Evolutionary conservation across 2,329 filamentous ascomycete genomes (phyloP).

Genomic region (Rutstroemia sp.): DNA sequence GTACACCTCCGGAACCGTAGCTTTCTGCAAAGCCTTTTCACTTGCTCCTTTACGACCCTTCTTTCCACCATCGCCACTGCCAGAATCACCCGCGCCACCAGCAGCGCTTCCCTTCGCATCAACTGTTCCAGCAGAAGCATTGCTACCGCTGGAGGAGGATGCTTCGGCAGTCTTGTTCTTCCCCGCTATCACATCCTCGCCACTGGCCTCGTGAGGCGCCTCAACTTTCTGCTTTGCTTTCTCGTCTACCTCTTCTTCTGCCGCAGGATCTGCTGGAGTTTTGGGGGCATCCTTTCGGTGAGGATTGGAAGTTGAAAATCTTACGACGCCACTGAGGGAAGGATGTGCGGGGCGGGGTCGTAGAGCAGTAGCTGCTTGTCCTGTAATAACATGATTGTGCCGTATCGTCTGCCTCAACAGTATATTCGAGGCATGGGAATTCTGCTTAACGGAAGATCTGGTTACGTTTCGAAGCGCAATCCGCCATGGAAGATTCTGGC

Average conservation of each 20-base stretch:
- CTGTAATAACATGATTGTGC: conserved; percentile 41
- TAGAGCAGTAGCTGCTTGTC: conserved; percentile 55
- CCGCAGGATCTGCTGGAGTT: conserved; percentile 33
- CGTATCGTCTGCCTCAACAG: conserved; percentile 19
- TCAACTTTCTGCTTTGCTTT: conserved; percentile 28
- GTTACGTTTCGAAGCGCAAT: conserved; percentile 36
- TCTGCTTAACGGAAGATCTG: conserved; percentile 13
- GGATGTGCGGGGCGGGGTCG: conserved; percentile 51
- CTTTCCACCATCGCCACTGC: conserved; percentile 53
- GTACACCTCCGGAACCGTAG: conserved; percentile 87
- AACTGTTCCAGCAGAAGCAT: conserved; percentile 22
- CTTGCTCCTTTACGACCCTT: conserved; percentile 59
- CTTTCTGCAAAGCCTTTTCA: conserved; percentile 79
- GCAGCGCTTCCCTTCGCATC: conserved; percentile 25
- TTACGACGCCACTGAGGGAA: conserved; percentile 34
- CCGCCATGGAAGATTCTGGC: conserved; percentile 59
- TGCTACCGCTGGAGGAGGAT: conserved; percentile 17
- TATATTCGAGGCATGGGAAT: conserved; percentile 14
- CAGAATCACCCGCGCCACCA: conserved; percentile 24
- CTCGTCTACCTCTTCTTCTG: conserved; percentile 35
- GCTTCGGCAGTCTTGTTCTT: conserved; percentile 23
- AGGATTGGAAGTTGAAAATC: conserved; percentile 42
- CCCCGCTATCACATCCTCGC: conserved; percentile 36
- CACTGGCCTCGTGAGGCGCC: conserved; percentile 32
- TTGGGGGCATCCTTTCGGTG: conserved; percentile 35